phyloP scores from a whole-genome alignment of 1,139 yeast genomes.

The Sugiyamaella sp. region DNA sequence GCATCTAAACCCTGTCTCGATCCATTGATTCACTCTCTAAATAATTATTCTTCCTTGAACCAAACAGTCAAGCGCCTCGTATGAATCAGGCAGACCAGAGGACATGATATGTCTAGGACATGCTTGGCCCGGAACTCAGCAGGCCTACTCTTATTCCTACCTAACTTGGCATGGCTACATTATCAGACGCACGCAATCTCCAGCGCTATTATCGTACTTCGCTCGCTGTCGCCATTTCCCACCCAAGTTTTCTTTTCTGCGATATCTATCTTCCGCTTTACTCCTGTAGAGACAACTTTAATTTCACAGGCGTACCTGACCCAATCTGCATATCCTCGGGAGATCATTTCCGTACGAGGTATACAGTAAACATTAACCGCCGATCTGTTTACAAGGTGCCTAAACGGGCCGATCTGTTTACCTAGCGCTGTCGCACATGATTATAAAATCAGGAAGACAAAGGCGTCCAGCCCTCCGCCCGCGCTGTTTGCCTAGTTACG shows the following conservation, averaged over 20 bases:
- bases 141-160: no score
- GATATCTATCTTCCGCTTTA: neutral
- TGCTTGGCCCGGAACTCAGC: no score
- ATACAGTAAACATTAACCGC: slow-evolving; percentile 7
- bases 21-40: neutral
- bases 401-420: neutral
- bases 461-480: neutral
- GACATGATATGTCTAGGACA: no score
- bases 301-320: neutral
- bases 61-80: no score
- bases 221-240: neutral
- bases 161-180: neutral
- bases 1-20: no score
- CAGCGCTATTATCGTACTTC: neutral
- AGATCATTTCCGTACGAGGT: neutral
- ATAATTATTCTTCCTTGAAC: neutral
- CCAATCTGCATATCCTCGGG: no score
- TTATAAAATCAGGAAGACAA: neutral
- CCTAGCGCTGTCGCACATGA: neutral
- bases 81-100: no score
- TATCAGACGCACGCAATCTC: neutral
- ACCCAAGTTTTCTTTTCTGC: neutral
- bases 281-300: neutral
- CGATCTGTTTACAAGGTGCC: slow-evolving; percentile 14
- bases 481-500: neutral